Conservation (phyloP, 129 eudicot species). For the Gnaphalium uliginosum region DNA sequence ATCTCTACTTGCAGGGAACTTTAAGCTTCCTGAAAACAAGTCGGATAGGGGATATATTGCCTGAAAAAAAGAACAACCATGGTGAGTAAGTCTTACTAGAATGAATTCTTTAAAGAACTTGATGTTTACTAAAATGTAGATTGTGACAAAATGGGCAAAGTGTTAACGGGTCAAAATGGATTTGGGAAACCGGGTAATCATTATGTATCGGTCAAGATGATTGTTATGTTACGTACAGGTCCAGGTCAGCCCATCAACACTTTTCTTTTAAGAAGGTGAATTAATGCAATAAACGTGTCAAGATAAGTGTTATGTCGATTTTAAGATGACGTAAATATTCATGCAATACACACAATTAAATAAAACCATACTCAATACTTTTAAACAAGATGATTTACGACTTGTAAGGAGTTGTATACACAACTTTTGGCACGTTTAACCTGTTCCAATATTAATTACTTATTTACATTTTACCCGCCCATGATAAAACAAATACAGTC, state of each 20-base stretch:
- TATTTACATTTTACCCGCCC: neutral
- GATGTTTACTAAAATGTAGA: too few relatives aligned
- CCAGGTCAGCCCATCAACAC: too few relatives aligned
- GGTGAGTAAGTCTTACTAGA: constrained; percentile 4
- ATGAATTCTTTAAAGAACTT: neutral
- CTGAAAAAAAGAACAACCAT: constrained; percentile 41
- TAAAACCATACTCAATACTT: neutral
- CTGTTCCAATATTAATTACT: too few relatives aligned
- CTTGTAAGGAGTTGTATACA: neutral
- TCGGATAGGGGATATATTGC: constrained; percentile 69
- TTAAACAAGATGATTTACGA: neutral
- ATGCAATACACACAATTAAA: neutral
- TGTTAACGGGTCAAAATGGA: neutral
- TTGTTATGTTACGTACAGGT: too few relatives aligned
- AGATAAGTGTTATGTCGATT: too few relatives aligned
- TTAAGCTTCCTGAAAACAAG: constrained; percentile 81
- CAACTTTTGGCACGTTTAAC: too few relatives aligned
- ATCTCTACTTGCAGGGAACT: constrained; percentile 63
- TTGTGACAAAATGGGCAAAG: too few relatives aligned
- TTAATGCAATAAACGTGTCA: too few relatives aligned
- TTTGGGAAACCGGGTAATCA: neutral
- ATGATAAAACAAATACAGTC: neutral
- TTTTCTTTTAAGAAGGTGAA: too few relatives aligned
- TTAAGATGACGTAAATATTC: too few relatives aligned
- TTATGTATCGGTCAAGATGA: neutral